Evolutionary conservation across 805 yeast genomes (phyloP).

Genomic region (Pichia eremophila): DNA sequence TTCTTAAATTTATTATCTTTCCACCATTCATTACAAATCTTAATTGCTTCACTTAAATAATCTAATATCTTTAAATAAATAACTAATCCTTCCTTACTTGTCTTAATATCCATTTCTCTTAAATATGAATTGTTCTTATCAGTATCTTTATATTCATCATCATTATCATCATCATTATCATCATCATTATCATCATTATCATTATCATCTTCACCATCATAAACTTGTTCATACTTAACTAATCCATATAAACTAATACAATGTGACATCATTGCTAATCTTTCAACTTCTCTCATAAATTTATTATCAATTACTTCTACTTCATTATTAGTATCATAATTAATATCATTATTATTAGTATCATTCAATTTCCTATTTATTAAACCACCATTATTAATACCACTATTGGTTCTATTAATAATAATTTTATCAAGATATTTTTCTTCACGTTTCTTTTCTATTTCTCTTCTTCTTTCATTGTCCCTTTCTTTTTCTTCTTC

Average conservation of each 20-base stretch:
- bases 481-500: neutral
- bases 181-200: conserved; percentile 41
- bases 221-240: conserved; percentile 76
- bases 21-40: conserved; percentile 89
- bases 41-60: conserved; percentile 78
- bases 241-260: conserved; percentile 86
- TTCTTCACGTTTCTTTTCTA: neutral
- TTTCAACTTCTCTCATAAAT: conserved; percentile 47
- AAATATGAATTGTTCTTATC: conserved; percentile 15
- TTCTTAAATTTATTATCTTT: conserved; percentile 30
- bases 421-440: neutral
- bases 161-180: conserved; percentile 49
- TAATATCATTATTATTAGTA: neutral
- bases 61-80: conserved; percentile 79
- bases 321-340: neutral
- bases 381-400: neutral
- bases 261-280: conserved; percentile 81
- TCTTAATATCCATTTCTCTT: conserved; percentile 21
- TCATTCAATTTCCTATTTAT: neutral
- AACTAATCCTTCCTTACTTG: conserved; percentile 84
- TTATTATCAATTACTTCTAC: conserved; percentile 24
- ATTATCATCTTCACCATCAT: conserved; percentile 39
- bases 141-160: conserved; percentile 17
- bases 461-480: neutral
- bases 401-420: neutral